Base-by-base conservation (phyloP, 1,284 basidiomycete genomes). In the Takashimella tepidaria region DNA sequence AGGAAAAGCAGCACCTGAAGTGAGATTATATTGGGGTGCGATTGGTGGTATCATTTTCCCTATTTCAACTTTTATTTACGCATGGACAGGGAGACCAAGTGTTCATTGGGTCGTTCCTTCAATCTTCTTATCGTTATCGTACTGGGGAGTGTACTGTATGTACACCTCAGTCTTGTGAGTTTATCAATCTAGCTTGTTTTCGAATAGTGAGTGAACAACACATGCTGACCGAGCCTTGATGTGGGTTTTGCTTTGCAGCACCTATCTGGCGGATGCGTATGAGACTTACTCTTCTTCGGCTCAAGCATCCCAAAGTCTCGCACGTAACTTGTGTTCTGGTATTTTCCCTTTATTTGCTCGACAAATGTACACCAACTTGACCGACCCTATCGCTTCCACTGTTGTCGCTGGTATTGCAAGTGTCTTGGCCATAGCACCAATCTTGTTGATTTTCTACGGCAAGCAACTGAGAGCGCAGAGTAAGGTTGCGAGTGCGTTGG, bases 1-100 rank as follows among this genome's bases (percentile, higher is more conserved):
- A 0, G 76, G 77, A 5, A 66, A 69, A 23, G 73, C 78, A 0
- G 64, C 69, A 0, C 78, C 79, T 3, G 79, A 80, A 63, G 77
- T 75, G 4, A 58, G 79, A 4, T 67, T 80, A 6, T 79, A 79
- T 62, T 71, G 68, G 49, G 65, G 70, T 3, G 69, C 70, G 0
- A 58, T 67, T 12, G 75, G 73, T 10, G 72, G 68, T 0, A 48
- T 75, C 21, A 55, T 71, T 49, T 76, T 75, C 59, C 66, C 72
- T 0, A 40, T 68, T 8, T 52, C 58, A 10, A 50, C 62, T 49
- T 66, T 62, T 57, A 59, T 61, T 20, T 75, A 59, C 41, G 74
- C 68, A 4, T 75, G 75, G 72, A 74, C 73, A 1, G 70, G 67
- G 11, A 27, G 55, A 55, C 64, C 70, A 6, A 41, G 48, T 6